Percentiles rank a stretch among this genome's conserved stretches.
Evolutionary conservation across 75 land plant species (phyloP).

Genomic region (Ceratopteris richardii): DNA sequence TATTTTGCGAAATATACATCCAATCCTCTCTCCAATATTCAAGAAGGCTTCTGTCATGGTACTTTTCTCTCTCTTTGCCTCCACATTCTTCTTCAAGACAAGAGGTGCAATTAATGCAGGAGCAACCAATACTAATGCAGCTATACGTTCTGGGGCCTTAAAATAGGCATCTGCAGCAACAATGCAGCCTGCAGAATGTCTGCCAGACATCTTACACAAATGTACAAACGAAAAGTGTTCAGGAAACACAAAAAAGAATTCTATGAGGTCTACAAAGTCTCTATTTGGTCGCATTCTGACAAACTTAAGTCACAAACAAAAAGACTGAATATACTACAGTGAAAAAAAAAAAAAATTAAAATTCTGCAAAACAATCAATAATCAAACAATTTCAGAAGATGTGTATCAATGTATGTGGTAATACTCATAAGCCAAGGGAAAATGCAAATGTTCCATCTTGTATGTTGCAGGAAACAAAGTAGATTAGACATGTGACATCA

Average conservation of each 20-base stretch:
- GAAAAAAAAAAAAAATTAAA: no score
- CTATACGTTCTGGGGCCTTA: slow-evolving; percentile 85
- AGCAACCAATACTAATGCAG: slow-evolving; percentile 80
- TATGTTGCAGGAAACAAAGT: no score
- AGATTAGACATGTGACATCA: no score
- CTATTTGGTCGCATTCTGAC: no score
- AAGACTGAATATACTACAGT: no score
- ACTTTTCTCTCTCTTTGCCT: neutral
- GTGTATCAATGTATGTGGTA: no score
- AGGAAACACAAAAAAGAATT: neutral
- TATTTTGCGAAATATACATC: slow-evolving; percentile 17
- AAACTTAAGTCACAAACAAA: no score
- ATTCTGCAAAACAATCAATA: no score
- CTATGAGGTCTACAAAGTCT: neutral
- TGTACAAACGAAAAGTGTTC: neutral
- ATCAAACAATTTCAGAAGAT: no score
- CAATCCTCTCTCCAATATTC: neutral
- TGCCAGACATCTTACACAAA: slow-evolving; percentile 14
- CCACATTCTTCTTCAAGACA: neutral
- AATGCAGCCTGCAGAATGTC: slow-evolving; percentile 94
- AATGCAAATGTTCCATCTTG: no score
- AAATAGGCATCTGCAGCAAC: slow-evolving; percentile 75
- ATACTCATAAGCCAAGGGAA: no score
- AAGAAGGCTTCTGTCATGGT: neutral
- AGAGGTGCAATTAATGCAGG: slow-evolving; percentile 82